Evolutionary conservation across 495 filamentous ascomycete genomes (phyloP), one percentile per base, ranked within the genome.

Genomic region (Talaromyces wortmannii): DNA sequence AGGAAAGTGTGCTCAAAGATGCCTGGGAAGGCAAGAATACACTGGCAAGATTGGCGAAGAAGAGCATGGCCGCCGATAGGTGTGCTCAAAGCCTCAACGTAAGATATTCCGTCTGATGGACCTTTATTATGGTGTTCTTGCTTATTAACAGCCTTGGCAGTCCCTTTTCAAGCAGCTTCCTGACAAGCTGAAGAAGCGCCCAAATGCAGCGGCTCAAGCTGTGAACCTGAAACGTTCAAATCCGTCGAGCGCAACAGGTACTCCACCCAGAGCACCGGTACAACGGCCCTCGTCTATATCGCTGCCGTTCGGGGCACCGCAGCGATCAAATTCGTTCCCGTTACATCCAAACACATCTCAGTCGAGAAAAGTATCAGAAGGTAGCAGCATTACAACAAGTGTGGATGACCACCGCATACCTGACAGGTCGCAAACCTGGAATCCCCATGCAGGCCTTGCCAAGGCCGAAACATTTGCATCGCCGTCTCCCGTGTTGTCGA

Each of bases 31-130:
- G 94, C 7, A 88, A 87, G 65, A 83, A 88, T 51, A 85, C 89
- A n/a, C 77, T 98, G 53, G 80, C 80, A 13, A 80, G 81, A 29
- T 76, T 97, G 33, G 87, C 89, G 7, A 83, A 88, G 64, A 87
- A 86, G 61, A 97, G 92, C 59, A 73, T 94, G 73, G 91, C 92
- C 30, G 92, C 94, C 7, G 89, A 95, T 61, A 75, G 91, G 29
- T 94, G 92, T 59, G 88, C 89, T 0, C 78, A 74, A 55, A 85
- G 85, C 36, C 79, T 98, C 45, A 80, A 77, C 55, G 89, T 92
- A 78, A 59, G 78, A 6, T 43, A 15, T 11, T 11, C n/a, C n/a
- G 36, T 23, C 23, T 23, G 23, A 23, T 23, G 23, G 23, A 23
- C 4, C n/a, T 17, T 15, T 46, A 16, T 15, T 7, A 2, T 61